These are phyloP conservation scores for Haplographium delicatum DNA, from an alignment of 495 filamentous ascomycete species.

Conservation along the genomic window DNA sequence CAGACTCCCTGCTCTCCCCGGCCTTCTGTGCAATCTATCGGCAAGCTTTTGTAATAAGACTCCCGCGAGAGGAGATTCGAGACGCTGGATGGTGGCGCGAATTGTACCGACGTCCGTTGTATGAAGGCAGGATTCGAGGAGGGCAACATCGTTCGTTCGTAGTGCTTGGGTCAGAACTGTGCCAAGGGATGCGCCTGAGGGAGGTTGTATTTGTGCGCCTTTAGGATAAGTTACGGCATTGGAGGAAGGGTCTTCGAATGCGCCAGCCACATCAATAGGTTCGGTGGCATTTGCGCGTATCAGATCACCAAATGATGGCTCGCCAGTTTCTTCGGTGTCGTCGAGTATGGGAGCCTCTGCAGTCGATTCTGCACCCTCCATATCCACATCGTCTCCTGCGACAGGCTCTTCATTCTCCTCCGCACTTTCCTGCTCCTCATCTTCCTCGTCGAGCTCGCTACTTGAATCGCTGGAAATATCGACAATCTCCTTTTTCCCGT, in stretches of 20 bases:
- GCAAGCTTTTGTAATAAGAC: constrained; percentile 76
- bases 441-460: constrained; percentile 36
- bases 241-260: constrained; percentile 38
- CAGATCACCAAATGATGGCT: constrained; percentile 85
- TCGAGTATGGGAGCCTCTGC: constrained; percentile 23
- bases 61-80: constrained; percentile 77
- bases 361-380: constrained; percentile 31
- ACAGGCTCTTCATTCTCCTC: constrained; percentile 34
- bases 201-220: constrained; percentile 41
- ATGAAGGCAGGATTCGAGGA: constrained; percentile 89
- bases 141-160: constrained; percentile 77
- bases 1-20: constrained; percentile 83
- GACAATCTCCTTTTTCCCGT: constrained; percentile 37
- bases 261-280: constrained; percentile 69
- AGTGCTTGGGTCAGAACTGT: constrained; percentile 91
- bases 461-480: constrained; percentile 53
- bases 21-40: constrained; percentile 78
- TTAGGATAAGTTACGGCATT: constrained; percentile 12
- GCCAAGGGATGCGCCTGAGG: constrained; percentile 74
- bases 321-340: constrained; percentile 45
- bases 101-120: constrained; percentile 68
- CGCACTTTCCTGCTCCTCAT: constrained; percentile 30
- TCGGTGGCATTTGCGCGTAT: constrained; percentile 63
- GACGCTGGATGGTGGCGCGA: constrained; percentile 79
- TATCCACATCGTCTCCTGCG: constrained; percentile 32